Percentiles rank a stretch among this genome's conserved stretches.
phyloP scores from a whole-genome alignment of 2,329 filamentous ascomycete genomes.

The Ophiostoma montium region DNA sequence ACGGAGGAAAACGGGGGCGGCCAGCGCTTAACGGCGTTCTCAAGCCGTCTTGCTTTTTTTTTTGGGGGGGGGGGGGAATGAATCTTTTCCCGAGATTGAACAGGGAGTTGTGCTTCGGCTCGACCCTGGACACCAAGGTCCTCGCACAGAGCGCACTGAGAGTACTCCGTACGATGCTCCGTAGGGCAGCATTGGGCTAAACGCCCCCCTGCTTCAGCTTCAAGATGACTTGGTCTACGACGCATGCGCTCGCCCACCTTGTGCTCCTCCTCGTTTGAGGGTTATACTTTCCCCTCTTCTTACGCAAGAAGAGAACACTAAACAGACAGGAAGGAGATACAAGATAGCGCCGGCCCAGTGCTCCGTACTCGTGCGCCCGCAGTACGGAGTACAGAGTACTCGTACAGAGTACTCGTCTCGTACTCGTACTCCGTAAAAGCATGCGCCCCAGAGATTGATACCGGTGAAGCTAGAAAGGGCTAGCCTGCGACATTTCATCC shows the following conservation, averaged over 20 bases:
- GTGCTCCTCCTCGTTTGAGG: no score
- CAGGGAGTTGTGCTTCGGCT: not conserved
- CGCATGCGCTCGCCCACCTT: no score
- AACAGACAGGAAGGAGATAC: not conserved
- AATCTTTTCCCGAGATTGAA: not conserved
- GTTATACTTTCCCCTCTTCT: not conserved
- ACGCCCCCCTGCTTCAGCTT: slow-evolving; percentile 1
- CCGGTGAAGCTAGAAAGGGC: not conserved
- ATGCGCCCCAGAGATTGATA: not conserved
- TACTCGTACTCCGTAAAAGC: no score
- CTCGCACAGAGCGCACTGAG: slow-evolving; percentile 2
- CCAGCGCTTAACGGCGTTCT: slow-evolving; percentile 8
- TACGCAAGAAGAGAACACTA: not conserved
- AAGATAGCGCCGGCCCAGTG: not conserved
- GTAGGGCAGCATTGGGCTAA: not conserved
- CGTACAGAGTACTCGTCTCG: no score
- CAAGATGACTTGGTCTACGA: not conserved
- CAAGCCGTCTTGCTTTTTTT: no score
- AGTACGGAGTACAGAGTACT: no score
- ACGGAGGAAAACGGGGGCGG: not conserved
- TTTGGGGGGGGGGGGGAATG: no score
- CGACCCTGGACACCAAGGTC: not conserved
- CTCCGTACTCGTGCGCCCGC: no score
- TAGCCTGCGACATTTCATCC: not conserved
- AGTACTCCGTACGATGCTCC: not conserved